A percentile compares a stretch with the other conserved stretches of the same genome.
Evolutionary conservation across 768 basidiomycete genomes (phyloP).

Genomic region (Boletus eberwhitei): DNA sequence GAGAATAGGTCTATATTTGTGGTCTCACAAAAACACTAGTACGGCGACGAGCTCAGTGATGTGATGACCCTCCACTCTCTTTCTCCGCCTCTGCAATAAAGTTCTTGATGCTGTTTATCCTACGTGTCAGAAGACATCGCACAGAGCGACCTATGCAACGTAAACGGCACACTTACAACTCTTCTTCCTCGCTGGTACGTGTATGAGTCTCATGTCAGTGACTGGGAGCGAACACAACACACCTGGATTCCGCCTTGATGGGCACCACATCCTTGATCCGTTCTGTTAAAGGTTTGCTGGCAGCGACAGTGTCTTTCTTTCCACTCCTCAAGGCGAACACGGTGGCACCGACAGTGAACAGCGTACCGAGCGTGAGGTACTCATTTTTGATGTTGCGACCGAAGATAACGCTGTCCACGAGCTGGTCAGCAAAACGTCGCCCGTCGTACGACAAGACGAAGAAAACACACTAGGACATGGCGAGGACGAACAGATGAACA

Average conservation of each 20-base stretch:
- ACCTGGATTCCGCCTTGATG: slow-evolving; percentile 67
- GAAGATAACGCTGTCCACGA: slow-evolving; percentile 56
- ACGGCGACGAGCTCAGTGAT: slow-evolving; percentile 23
- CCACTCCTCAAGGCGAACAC: slow-evolving; percentile 55
- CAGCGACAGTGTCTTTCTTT: slow-evolving; percentile 43
- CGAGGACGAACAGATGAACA: slow-evolving; percentile 7
- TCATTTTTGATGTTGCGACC: slow-evolving; percentile 82
- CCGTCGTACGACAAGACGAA: not conserved
- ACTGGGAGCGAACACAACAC: slow-evolving; percentile 30
- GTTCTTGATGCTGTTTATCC: slow-evolving; percentile 68
- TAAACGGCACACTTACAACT: slow-evolving; percentile 58
- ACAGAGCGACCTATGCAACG: slow-evolving; percentile 16
- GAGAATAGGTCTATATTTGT: slow-evolving; percentile 3
- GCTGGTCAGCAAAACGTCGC: slow-evolving; percentile 2
- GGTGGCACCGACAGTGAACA: slow-evolving; percentile 54
- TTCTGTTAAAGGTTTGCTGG: slow-evolving; percentile 43
- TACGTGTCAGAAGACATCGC: slow-evolving; percentile 39
- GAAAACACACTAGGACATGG: slow-evolving; percentile 45
- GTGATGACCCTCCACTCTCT: slow-evolving; percentile 47
- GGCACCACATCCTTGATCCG: slow-evolving; percentile 64
- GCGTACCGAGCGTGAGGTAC: slow-evolving; percentile 70
- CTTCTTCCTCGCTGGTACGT: slow-evolving; percentile 68
- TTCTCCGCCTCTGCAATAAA: slow-evolving; percentile 85
- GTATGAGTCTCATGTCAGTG: slow-evolving; percentile 3
- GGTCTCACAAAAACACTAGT: slow-evolving; percentile 2